Base-by-base conservation (phyloP, 108 stramenopile genomes). In the Parietichytrium sp. region DNA sequence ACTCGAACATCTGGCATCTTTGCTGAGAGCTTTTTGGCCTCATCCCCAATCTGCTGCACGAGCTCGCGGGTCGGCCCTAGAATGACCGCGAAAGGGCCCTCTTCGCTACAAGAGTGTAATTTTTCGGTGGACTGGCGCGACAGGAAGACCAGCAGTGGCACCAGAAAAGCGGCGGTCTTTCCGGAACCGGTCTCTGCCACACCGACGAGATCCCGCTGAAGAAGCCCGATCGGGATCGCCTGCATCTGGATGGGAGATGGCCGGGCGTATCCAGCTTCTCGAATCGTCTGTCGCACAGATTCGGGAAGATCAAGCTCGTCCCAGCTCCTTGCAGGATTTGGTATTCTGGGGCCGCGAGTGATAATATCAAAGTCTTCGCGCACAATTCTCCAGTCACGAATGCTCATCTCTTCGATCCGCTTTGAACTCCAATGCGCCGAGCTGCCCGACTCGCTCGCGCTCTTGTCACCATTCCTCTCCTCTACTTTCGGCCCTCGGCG, bases 131-230 rank as follows among this genome's bases (percentile, higher is more conserved):
- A n/a, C 20, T 72, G 61, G 8, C 16, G 29, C 20, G n/a, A 16
- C 10, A 72, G 61, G 33, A 18, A 10, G 15, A 72, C 20, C 36
- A 87, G 86, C 49, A 99, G 87, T 1, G 96, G 98, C 18, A 97
- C 86, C 45, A 93, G 93, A 89, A 97, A 97, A 3, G 96, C 95
- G 8, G 92, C 93, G 13, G 94, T 95, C 84, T 95, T 96, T 27
- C 98, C 98, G 47, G 89, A 90, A 0, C 95, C 98, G 2, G 98
- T 99, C 77, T 97, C 97, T 13, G 98, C 98, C 55, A 97, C 94
- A 23, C 96, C 98, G 53, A 99, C 96, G 89, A 99, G 86, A 84
- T 99, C 98, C 4, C 98, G 78, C 0, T 93, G 84, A 80, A 95
- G 93, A 85, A 99, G 84, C 4, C 96, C 94, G 47, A 95, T 92